Evolutionary conservation across 2,329 filamentous ascomycete species (phyloP).

Genomic region (Penicillium griseofulvum): DNA sequence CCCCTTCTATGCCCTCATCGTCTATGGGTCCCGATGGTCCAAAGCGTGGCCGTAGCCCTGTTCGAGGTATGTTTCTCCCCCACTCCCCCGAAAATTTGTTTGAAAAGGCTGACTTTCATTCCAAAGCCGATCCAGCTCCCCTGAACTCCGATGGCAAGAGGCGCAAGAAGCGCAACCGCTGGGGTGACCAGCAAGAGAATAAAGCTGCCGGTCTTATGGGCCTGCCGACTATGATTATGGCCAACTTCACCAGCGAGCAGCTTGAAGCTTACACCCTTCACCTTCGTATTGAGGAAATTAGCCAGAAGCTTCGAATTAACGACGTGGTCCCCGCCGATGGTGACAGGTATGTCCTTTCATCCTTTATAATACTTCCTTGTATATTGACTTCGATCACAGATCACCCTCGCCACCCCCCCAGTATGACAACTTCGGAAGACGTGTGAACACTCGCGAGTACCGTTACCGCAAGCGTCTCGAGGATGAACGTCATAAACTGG

Average conservation of each 20-base stretch:
- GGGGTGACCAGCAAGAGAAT: slow-evolving; percentile 96
- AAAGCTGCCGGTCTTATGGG: slow-evolving; percentile 98
- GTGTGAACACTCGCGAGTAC: slow-evolving; percentile 98
- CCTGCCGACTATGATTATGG: slow-evolving; percentile 90
- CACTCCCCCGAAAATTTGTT: no score
- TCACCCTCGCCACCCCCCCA: slow-evolving; percentile 94
- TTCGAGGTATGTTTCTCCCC: slow-evolving; percentile 60
- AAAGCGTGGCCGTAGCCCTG: slow-evolving; percentile 92
- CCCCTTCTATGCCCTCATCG: slow-evolving; percentile 44
- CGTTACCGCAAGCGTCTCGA: slow-evolving; percentile 97
- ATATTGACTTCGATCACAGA: slow-evolving; percentile 49
- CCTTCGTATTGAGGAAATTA: slow-evolving; percentile 97
- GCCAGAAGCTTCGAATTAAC: slow-evolving; percentile 97
- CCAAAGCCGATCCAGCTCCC: slow-evolving; percentile 42
- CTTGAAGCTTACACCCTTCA: slow-evolving; percentile 95
- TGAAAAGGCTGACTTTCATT: background rate
- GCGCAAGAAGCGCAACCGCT: slow-evolving; percentile 97
- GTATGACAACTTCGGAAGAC: slow-evolving; percentile 98
- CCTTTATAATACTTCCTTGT: slow-evolving; percentile 5
- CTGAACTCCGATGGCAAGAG: slow-evolving; percentile 60
- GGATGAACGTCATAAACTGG: slow-evolving; percentile 96
- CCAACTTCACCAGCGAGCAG: slow-evolving; percentile 98
- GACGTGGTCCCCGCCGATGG: slow-evolving; percentile 97
- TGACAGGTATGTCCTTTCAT: slow-evolving; percentile 64
- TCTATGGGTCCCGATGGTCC: slow-evolving; percentile 37